Evolutionary conservation across 352 stramenopile genomes (phyloP), one percentile per base, ranked within the genome.

Genomic region (Pythium insidiosum): DNA sequence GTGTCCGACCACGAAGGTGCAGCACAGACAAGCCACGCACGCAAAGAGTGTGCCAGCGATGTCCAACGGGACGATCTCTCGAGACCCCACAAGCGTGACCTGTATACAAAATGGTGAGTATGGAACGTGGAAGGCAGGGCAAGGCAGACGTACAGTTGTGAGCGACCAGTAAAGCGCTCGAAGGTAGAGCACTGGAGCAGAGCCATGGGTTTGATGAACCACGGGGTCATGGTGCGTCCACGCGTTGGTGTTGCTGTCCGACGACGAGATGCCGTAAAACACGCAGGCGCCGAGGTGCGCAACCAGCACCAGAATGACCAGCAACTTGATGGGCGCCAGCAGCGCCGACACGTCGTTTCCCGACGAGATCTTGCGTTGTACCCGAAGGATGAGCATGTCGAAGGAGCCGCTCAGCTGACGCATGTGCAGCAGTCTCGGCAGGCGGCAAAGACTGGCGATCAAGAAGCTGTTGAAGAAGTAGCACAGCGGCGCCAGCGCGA

Each of bases 141-240:
- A n/a, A n/a, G n/a, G n/a, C n/a, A n/a, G n/a, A n/a, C n/a, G n/a
- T n/a, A n/a, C n/a, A 44, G 74, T 88, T 4, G 73, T 86, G 16
- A 90, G 45, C 1, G 77, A 72, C 77, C 77, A 90, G 47, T 90
- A 90, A 42, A 83, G 85, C 4, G 69, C 60, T 6, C 77, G 74
- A 9, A 90, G 58, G 35, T 90, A 90, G 18, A 84, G 30, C 7
- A 84, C 63, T 4, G 47, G 45, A 0, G 61, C 39, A 5, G 57
- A 81, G 33, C 58, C 61, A 23, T 84, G 68, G 35, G 84, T 70
- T 41, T 84, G 59, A 10, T 78, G 54, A 9, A 90, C 73, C 30
- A 90, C 68, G n/a, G 72, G 66, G 38, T 90, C 77, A 41, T 85
- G 60, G 41, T 84, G 62, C 6, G 81, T 73, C 77, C 77, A 90